Percentiles rank a stretch among this genome's conserved stretches.
Evolutionary conservation across 306 rosid genomes (phyloP).

Genomic region (Carpinus fangiana): DNA sequence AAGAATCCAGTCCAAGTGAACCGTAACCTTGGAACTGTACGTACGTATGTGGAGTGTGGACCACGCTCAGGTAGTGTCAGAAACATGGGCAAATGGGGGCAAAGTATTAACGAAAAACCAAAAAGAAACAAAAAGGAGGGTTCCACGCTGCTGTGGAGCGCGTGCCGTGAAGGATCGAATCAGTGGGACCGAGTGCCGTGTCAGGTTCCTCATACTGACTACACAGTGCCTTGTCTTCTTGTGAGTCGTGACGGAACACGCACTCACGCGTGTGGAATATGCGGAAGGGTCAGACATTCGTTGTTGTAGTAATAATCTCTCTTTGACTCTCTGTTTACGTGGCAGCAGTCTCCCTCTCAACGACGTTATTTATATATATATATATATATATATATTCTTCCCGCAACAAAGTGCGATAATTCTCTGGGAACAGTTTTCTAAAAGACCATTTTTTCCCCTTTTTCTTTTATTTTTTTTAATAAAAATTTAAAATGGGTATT

Average conservation of each 20-base stretch:
- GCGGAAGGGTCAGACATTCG: conserved; percentile 46
- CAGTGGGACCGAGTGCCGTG: conserved; percentile 30
- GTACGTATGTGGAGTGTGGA: not conserved
- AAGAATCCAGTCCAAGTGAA: not conserved
- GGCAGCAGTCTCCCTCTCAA: conserved; percentile 25
- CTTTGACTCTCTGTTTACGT: conserved; percentile 36
- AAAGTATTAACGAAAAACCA: not conserved
- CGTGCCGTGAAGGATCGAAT: conserved; percentile 39
- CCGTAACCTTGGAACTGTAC: not conserved
- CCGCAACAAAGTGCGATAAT: conserved; percentile 5
- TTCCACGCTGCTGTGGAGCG: conserved; percentile 44
- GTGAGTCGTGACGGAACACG: conserved; percentile 14
- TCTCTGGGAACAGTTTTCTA: not conserved
- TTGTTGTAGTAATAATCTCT: conserved; percentile 2
- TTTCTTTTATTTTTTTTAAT: not conserved
- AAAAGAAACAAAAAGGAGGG: not conserved
- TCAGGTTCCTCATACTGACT: conserved; percentile 49
- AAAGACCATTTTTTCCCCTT: not conserved
- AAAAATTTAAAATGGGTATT: too few species aligned
- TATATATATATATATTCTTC: not conserved
- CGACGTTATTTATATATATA: not conserved
- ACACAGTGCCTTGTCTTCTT: conserved; percentile 41
- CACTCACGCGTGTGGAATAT: conserved; percentile 34
- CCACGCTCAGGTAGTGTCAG: not conserved
- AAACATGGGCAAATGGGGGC: not conserved